Base-by-base conservation (phyloP, 208 protist genomes). In the Leishmania gerbilli region DNA sequence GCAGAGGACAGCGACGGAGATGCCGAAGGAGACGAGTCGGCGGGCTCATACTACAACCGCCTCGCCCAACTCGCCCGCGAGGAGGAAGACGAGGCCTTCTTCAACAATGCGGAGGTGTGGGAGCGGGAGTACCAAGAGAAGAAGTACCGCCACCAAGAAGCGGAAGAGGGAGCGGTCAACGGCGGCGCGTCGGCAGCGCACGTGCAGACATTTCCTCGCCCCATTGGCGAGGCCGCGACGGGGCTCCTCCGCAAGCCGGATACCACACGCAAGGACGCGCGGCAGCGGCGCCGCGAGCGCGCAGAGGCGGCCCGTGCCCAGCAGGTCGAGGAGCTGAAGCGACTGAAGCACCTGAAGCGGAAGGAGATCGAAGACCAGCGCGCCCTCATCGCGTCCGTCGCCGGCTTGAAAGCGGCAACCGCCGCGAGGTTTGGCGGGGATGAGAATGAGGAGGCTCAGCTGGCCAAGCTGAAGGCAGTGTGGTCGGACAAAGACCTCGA, bases 271-370 rank as follows among this genome's bases (percentile, higher is more conserved):
- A 97, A 97, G 72, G 94, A 96, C 62, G 94, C 93, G 13, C 90
- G 94, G 0, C 81, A 93, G 86, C 92, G 95, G 3, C 89, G 92
- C n/a, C 81, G 90, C 60, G 87, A 95, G 80, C 91, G 94, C 7
- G 79, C 94, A 31, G 86, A 91, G 77, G 94, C 91, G 62, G 84
- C 89, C 17, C 91, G 86, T 21, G 78, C 89, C 51, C 91, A 92
- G 72, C 90, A 95, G 81, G 51, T 94, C 34, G 93, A 97, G 71
- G 94, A 98, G 75, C 88, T 98, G 56, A 97, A 97, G 79, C 91
- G 95, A 2, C 89, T 98, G 53, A 98, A 98, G 87, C 90, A 92
- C 71, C 79, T 98, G 42, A 97, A 98, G 82, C 85, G 92, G n/a
- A 89, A 92, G 67, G 95, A 98, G 64, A 98, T 98, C 71, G 92